Conservation (phyloP, 2,329 filamentous ascomycete genomes). For the Chaetomiaceae sp. region DNA sequence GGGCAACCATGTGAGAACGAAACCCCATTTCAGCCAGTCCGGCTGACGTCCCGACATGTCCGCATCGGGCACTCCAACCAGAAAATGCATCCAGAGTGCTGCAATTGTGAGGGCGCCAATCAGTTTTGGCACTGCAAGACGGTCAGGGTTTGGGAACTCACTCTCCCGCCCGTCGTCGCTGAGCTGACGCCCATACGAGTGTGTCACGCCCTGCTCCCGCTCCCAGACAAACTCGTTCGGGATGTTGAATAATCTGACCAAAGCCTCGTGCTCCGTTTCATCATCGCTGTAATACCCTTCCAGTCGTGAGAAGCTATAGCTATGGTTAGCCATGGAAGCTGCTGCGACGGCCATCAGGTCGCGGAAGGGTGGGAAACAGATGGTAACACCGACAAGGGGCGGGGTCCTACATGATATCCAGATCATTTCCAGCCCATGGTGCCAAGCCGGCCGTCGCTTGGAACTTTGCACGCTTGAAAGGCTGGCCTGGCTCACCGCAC, state of each 20-base stretch:
- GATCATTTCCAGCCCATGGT: too few relatives aligned
- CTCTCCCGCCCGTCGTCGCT: background rate
- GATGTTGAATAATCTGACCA: background rate
- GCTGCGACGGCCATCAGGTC: too few relatives aligned
- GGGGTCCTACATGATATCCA: too few relatives aligned
- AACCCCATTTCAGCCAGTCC: background rate
- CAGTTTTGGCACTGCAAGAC: background rate
- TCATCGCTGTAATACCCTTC: background rate
- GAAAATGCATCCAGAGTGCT: constrained; percentile 13
- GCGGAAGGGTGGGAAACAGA: too few relatives aligned
- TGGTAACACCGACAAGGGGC: too few relatives aligned
- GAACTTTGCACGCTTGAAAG: too few relatives aligned
- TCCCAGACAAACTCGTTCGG: constrained; percentile 7
- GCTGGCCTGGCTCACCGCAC: too few relatives aligned
- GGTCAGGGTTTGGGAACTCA: background rate
- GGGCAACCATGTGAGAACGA: background rate
- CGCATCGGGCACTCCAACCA: constrained; percentile 1
- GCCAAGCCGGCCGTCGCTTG: too few relatives aligned
- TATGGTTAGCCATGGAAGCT: background rate
- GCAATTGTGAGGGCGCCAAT: background rate
- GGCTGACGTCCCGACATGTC: background rate
- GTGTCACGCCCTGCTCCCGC: constrained; percentile 4
- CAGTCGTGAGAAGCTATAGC: background rate
- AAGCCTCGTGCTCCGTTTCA: background rate
- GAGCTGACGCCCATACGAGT: constrained; percentile 1